Evolutionary conservation across 129 eudicot genomes (phyloP).

Genomic region (Flaveria trinervia): DNA sequence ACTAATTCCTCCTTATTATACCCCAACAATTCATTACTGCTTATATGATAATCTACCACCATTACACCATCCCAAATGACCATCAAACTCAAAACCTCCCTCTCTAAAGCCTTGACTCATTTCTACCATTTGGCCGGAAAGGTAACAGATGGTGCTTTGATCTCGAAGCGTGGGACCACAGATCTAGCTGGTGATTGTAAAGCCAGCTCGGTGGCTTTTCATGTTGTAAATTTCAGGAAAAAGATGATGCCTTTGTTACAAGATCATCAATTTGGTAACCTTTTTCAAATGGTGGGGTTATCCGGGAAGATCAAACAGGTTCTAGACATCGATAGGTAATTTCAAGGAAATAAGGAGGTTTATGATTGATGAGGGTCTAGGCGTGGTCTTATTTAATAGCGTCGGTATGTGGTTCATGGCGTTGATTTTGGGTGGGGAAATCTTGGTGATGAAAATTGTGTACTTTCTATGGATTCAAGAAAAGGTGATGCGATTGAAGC

Average conservation of each 20-base stretch:
- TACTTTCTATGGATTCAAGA: no score
- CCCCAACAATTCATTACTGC: conserved; percentile 36
- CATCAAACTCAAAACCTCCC: conserved; percentile 36
- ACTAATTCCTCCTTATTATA: conserved; percentile 14
- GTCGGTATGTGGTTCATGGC: no score
- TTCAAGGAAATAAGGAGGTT: no score
- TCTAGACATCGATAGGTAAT: conserved; percentile 28
- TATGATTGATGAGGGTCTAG: no score
- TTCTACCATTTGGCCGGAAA: conserved; percentile 39
- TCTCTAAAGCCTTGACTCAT: conserved; percentile 38
- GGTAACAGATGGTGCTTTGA: conserved; percentile 21
- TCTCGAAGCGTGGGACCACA: conserved; percentile 34
- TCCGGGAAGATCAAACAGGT: conserved; percentile 30
- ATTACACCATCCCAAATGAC: conserved; percentile 23
- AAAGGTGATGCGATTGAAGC: no score
- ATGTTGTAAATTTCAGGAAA: conserved; percentile 46
- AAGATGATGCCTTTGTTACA: conserved; percentile 37
- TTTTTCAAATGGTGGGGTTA: conserved; percentile 41
- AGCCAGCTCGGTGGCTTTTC: conserved; percentile 33
- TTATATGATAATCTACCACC: conserved; percentile 17
- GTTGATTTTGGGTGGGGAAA: no score
- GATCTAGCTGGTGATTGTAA: conserved; percentile 2
- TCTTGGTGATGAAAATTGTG: no score
- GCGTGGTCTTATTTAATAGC: no score
- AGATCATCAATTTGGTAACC: conserved; percentile 50